These are phyloP conservation scores for Colletotrichum lindemuthianum DNA, from an alignment of 2,329 filamentous ascomycete species.

Conservation along the genomic window DNA sequence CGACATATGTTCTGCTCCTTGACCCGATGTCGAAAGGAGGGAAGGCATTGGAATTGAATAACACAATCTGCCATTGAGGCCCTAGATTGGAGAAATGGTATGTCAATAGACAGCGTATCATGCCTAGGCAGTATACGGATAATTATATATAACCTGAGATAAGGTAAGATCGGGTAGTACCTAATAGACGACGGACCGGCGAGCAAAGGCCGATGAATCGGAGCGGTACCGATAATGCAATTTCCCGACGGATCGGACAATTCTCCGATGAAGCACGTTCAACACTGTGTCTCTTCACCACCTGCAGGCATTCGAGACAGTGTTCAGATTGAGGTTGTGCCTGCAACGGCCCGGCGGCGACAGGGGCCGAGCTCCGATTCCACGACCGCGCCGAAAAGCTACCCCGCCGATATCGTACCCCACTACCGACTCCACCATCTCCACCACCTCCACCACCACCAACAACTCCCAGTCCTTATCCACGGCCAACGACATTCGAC, in stretches of 20 bases:
- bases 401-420: conserved; percentile 30
- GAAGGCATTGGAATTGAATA: too few relatives aligned
- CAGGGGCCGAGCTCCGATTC: conserved; percentile 25
- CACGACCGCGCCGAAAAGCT: conserved; percentile 15
- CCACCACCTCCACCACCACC: conserved; percentile 7
- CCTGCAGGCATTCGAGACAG: background rate
- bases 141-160: too few relatives aligned
- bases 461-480: background rate
- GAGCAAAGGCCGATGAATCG: conserved; percentile 22
- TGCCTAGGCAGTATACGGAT: too few relatives aligned
- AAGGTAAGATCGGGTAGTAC: too few relatives aligned
- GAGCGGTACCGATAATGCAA: conserved; percentile 10
- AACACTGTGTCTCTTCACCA: background rate
- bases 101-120: too few relatives aligned
- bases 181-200: background rate
- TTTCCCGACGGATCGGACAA: conserved; percentile 32
- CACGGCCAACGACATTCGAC: conserved; percentile 13
- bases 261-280: background rate
- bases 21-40: too few relatives aligned
- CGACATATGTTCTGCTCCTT: too few relatives aligned
- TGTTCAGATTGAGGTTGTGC: background rate
- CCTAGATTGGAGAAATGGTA: too few relatives aligned
- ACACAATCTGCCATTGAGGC: too few relatives aligned
- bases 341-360: conserved; percentile 13
- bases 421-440: background rate